Evolutionary conservation across 768 basidiomycete genomes (phyloP).

Genomic region (Paxillus rubicundulus): DNA sequence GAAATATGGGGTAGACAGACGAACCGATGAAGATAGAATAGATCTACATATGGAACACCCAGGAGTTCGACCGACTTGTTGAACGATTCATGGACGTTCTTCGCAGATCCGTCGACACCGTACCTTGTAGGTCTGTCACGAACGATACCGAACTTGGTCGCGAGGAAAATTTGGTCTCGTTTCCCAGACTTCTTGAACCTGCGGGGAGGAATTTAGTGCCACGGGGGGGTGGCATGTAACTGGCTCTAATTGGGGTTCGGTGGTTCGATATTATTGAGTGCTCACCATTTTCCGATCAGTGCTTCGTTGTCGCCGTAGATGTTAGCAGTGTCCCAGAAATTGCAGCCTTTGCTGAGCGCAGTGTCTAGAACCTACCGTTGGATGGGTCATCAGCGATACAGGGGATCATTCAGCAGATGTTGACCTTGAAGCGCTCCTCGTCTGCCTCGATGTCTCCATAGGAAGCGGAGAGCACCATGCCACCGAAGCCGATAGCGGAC

Average conservation of each 20-base stretch:
- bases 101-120: slow-evolving; percentile 37
- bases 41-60: slow-evolving; percentile 42
- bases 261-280: background rate
- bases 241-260: no score
- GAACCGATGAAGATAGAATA: slow-evolving; percentile 46
- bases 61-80: slow-evolving; percentile 42
- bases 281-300: slow-evolving; percentile 44
- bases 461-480: slow-evolving; percentile 53
- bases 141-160: slow-evolving; percentile 53
- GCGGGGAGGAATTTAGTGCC: background rate
- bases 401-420: background rate
- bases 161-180: slow-evolving; percentile 52
- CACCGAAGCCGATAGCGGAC: slow-evolving; percentile 56
- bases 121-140: slow-evolving; percentile 18
- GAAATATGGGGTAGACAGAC: background rate
- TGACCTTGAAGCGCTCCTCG: slow-evolving; percentile 59
- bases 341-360: slow-evolving; percentile 40
- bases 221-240: background rate
- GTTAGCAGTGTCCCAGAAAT: slow-evolving; percentile 48
- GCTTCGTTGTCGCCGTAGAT: slow-evolving; percentile 43
- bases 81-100: slow-evolving; percentile 39
- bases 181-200: slow-evolving; percentile 49
- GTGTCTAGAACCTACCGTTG: slow-evolving; percentile 41
- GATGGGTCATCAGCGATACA: no score
- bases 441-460: slow-evolving; percentile 49